Evolutionary conservation across 1,284 basidiomycete species (phyloP).

Genomic region (Amylostereum chailletii): DNA sequence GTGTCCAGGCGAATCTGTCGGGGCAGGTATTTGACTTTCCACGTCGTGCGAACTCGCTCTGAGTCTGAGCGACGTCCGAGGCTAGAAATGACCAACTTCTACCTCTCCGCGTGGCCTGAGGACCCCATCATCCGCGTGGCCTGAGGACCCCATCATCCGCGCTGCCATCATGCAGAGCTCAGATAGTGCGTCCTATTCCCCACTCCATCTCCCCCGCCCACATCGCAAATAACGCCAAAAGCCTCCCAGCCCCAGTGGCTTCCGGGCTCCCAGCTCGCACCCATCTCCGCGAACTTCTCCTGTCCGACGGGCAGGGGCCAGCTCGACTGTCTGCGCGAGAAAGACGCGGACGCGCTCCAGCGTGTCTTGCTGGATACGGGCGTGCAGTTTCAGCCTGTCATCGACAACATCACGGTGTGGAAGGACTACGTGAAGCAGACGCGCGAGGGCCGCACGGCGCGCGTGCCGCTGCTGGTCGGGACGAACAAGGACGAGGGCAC

Average conservation of each 20-base stretch:
- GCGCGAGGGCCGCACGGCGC: constrained; percentile 25
- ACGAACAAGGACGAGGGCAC: constrained; percentile 39
- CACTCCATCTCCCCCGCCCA: background rate
- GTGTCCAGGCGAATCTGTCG: constrained; percentile 27
- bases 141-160: constrained; percentile 27
- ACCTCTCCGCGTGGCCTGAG: constrained; percentile 29
- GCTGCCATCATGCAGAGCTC: constrained; percentile 35
- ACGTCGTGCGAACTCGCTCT: too few species aligned
- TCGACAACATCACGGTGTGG: constrained; percentile 33
- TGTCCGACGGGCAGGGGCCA: constrained; percentile 26
- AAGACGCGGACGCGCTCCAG: constrained; percentile 24
- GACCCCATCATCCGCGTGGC: constrained; percentile 29
- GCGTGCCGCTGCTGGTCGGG: constrained; percentile 31
- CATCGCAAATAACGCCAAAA: constrained; percentile 1
- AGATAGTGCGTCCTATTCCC: constrained; percentile 24
- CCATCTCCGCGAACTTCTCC: constrained; percentile 25
- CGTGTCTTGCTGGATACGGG: constrained; percentile 24
- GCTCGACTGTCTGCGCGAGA: constrained; percentile 29
- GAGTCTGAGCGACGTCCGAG: too few species aligned
- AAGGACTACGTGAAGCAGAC: constrained; percentile 31
- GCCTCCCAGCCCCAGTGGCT: constrained; percentile 34
- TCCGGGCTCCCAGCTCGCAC: constrained; percentile 27
- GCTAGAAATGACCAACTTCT: constrained; percentile 33
- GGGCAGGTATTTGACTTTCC: constrained; percentile 24
- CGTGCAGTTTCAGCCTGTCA: constrained; percentile 34